phyloP scores from a whole-genome alignment of 495 filamentous ascomycete genomes.

The Penicillium riverlandense region DNA sequence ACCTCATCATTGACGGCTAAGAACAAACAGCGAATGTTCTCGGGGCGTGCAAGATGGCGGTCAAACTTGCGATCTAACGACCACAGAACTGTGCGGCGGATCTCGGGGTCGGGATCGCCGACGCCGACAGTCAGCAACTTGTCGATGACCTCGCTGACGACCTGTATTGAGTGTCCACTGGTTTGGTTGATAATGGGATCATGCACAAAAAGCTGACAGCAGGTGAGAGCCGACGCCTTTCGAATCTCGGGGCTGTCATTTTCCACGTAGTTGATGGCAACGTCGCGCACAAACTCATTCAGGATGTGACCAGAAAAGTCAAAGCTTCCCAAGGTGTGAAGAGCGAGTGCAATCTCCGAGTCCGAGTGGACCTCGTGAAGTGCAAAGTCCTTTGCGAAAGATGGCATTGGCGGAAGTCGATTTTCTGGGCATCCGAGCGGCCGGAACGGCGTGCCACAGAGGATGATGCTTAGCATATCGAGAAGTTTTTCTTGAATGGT shows the following conservation, averaged over 20 bases:
- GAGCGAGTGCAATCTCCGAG: constrained; percentile 80
- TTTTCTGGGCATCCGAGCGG: constrained; percentile 82
- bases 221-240: constrained; percentile 90
- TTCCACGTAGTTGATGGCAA: constrained; percentile 95
- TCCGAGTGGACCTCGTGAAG: constrained; percentile 60
- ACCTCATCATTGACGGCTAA: constrained; percentile 94
- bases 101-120: constrained; percentile 82
- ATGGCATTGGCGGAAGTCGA: constrained; percentile 57
- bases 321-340: constrained; percentile 92
- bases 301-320: constrained; percentile 91
- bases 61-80: constrained; percentile 93
- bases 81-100: constrained; percentile 77
- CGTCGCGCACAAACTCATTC: constrained; percentile 97
- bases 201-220: constrained; percentile 91
- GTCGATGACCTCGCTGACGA: constrained; percentile 95
- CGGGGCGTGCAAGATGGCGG: constrained; percentile 85
- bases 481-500: constrained; percentile 90
- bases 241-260: constrained; percentile 90
- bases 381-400: constrained; percentile 81
- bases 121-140: constrained; percentile 91
- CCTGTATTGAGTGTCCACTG: constrained; percentile 89
- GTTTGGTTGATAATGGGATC: constrained; percentile 98
- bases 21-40: constrained; percentile 92
- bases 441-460: constrained; percentile 85
- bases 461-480: constrained; percentile 88